Evolutionary conservation across 257 asterid genomes (phyloP).

Genomic region (Leonotis leonurus): DNA sequence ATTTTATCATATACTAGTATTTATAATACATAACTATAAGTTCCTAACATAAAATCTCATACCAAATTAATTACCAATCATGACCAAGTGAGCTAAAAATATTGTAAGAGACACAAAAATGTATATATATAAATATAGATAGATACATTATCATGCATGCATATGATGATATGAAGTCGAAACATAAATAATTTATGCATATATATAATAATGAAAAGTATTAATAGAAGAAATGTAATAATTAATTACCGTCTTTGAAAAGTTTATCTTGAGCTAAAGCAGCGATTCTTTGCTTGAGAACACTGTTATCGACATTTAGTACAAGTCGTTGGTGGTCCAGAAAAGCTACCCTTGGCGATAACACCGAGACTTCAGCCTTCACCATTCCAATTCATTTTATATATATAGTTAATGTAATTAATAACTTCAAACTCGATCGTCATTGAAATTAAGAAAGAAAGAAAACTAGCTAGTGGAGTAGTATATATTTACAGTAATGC

Average conservation of each 20-base stretch:
- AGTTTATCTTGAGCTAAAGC: constrained; percentile 92
- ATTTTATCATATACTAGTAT: neutral
- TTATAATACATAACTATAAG: neutral
- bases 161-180: too few relatives aligned
- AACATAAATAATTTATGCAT: too few relatives aligned
- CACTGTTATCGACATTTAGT: constrained; percentile 78
- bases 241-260: constrained; percentile 83
- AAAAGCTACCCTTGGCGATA: constrained; percentile 90
- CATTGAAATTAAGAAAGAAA: neutral
- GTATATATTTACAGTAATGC: neutral
- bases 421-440: neutral
- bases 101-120: too few relatives aligned
- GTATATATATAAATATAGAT: neutral
- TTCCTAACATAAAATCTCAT: neutral
- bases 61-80: too few relatives aligned
- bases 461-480: neutral
- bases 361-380: constrained; percentile 86
- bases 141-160: neutral
- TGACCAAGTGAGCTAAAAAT: too few relatives aligned
- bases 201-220: neutral
- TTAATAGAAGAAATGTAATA: too few relatives aligned
- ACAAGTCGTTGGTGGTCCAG: constrained; percentile 91
- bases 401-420: too few relatives aligned
- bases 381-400: neutral
- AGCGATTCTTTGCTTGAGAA: constrained; percentile 89